phyloP scores from a whole-genome alignment of 2,329 filamentous ascomycete genomes.

The Colletotrichum limetticola region DNA sequence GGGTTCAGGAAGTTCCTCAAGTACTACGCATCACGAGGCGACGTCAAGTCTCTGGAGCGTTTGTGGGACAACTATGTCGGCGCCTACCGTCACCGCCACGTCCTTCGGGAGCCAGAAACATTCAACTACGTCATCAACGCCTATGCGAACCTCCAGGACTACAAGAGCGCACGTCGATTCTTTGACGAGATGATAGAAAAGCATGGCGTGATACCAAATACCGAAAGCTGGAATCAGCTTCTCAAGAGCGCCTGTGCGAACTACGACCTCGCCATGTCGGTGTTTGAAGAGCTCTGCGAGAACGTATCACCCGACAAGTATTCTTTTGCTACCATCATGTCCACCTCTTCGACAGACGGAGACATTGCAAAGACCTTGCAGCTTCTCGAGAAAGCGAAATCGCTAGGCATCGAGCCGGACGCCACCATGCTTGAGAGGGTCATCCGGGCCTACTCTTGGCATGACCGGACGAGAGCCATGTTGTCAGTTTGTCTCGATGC shows the following conservation, averaged over 20 bases:
- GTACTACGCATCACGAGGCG: constrained; percentile 60
- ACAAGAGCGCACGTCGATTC: constrained; percentile 65
- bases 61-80: constrained; percentile 57
- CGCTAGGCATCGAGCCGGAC: constrained; percentile 63
- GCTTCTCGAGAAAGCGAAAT: constrained; percentile 71
- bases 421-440: constrained; percentile 68
- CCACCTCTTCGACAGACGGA: constrained; percentile 75
- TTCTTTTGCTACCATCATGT: constrained; percentile 80
- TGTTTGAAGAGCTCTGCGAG: constrained; percentile 69
- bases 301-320: constrained; percentile 66
- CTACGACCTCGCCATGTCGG: constrained; percentile 70
- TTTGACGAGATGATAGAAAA: constrained; percentile 70
- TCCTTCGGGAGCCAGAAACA: constrained; percentile 47
- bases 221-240: constrained; percentile 79
- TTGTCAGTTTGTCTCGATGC: constrained; percentile 58
- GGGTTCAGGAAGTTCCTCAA: constrained; percentile 60
- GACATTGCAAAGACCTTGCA: constrained; percentile 77
- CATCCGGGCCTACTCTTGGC: constrained; percentile 72
- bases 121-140: constrained; percentile 75
- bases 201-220: constrained; percentile 67
- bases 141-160: constrained; percentile 75
- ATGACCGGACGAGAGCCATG: constrained; percentile 48
- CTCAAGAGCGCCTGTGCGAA: constrained; percentile 77
- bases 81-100: constrained; percentile 44
- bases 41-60: constrained; percentile 55